Base-by-base conservation (phyloP, 768 basidiomycete genomes). In the Leccinum aurantiacum region DNA sequence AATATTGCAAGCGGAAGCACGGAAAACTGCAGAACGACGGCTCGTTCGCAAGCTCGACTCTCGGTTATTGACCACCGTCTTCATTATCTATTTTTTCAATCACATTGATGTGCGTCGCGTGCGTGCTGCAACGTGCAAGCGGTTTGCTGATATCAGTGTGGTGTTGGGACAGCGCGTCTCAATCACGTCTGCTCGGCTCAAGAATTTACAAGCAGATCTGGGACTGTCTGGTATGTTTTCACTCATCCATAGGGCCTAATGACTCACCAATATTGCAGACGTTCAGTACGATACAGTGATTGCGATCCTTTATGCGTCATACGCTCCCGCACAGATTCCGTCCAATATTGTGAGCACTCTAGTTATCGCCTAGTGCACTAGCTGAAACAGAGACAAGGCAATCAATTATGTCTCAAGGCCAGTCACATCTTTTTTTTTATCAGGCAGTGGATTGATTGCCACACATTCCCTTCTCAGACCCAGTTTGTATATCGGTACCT, bases 21-120 rank as follows among this genome's bases (percentile, higher is more conserved):
- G 63, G 27, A 59, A 29, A 22, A 27, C 17, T 41, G 64, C 59
- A 3, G 70, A 71, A 53, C 60, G 57, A 24, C 56, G 25, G 57
- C 80, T 89, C 15, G 78, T 85, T 15, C 76, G 82, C 44, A 84
- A 80, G 60, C 76, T 89, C 51, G 87, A 88, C 63, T 69, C 64
- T 60, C 76, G 85, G 37, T 70, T 88, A 4, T 66, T 89, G 51
- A 84, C 84, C 0, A 82, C 82, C 1, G 80, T 88, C 41, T 74
- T 85, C 19, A 55, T 86, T 55, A 84, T 88, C 35, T 86, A 75
- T 63, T 79, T 88, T 60, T 82, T 87, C 83, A 88, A 88, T 63
- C 86, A 85, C 63, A 86, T 88, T 60, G 86, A 87, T 69, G 86
- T 87, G 60, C 61, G 72, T 66, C 1, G 35, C 27, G 2, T 48